Evolutionary conservation across 148 eudicot species (phyloP), one percentile per base, ranked within the genome.

Genomic region (Vaccinium vitisidaea): DNA sequence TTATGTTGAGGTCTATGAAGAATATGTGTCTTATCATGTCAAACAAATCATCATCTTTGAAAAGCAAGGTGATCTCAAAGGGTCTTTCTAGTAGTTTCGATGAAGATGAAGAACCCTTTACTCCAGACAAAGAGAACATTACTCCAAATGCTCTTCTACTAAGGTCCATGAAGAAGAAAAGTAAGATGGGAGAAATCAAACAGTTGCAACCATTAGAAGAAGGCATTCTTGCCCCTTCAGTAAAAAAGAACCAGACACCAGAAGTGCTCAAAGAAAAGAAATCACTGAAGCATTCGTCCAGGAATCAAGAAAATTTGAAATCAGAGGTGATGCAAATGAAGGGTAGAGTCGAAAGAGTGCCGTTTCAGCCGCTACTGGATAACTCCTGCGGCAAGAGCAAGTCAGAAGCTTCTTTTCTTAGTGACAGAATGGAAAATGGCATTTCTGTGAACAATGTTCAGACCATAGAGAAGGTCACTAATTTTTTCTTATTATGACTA

Each of bases 351-450:
- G 80, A 83, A 73, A 90, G 96, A 83, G 83, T 83, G 82, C 98
- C 98, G 76, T 94, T 93, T 77, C 90, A 88, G 49, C 59, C 90
- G 84, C 83, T 94, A 86, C 85, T 82, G 46, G 83, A 80, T 21
- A 82, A 88, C 59, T 88, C 92, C 39, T 80, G 85, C 70, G 83
- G 75, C 87, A 90, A 90, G 83, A 83, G 83, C 88, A 75, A 46
- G 61, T 77, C 92, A 88, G 88, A 88, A 82, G 69, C 84, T 85
- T 27, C 80, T 48, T 59, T 74, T 50, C 58, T 61, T 83, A 84
- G 86, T 83, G 55, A 75, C 82, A 23, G 71, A 52, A 61, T 50
- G 3, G 82, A 83, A 84, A 86, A 70, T 73, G 52, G 71, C 83
- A 80, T 49, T 52, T 85, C 84, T 80, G 52, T 85, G 63, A 82